Base-by-base conservation (phyloP, 352 stramenopile species). In the Nothophytophthora sp. region DNA sequence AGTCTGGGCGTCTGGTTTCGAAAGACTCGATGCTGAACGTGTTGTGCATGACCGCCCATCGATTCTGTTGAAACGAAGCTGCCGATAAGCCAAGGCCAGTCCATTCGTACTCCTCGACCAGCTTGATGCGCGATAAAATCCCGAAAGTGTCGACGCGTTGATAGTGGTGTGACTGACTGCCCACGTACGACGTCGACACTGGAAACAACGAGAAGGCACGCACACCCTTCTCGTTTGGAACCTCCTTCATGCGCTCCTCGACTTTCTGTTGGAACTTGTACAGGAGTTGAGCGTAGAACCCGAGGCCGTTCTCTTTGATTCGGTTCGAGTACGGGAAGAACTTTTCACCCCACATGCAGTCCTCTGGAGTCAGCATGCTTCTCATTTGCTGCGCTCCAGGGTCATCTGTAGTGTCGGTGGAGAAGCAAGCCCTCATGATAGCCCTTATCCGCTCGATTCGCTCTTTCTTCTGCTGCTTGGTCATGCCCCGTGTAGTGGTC, bases 261-360 rank as follows among this genome's bases (percentile, higher is more conserved):
- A 58, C 34, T 7, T 9, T 27, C 4, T 33, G 3, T 28, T 63
- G 55, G 35, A 63, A 63, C 36, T 47, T 33, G 45, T 38, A 62
- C 13, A 55, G 20, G 16, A 55, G 24, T n/a, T 38, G 22, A 24
- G 48, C n/a, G 42, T 63, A 63, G 35, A 63, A 58, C n/a, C 2
- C 35, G 15, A 63, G 49, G 16, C 39, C 49, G n/a, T 45, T 46
- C 19, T 54, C 35, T 7, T 59, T 57, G 40, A 59, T 60, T 11
- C 30, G 36, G 27, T 24, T 60, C 23, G 52, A 13, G 20, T 33
- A 59, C 10, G 50, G 50, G 19, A 59, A 42, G 34, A 18, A 60
- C 10, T 50, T 28, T 20, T 60, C 52, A 22, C 52, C 28, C 52
- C 52, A 54, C n/a, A 16, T 15, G 24, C 28, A 4, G 12, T 18